Base-by-base conservation (phyloP, 2,329 filamentous ascomycete genomes). In the Microdochium trichocladiopsis region DNA sequence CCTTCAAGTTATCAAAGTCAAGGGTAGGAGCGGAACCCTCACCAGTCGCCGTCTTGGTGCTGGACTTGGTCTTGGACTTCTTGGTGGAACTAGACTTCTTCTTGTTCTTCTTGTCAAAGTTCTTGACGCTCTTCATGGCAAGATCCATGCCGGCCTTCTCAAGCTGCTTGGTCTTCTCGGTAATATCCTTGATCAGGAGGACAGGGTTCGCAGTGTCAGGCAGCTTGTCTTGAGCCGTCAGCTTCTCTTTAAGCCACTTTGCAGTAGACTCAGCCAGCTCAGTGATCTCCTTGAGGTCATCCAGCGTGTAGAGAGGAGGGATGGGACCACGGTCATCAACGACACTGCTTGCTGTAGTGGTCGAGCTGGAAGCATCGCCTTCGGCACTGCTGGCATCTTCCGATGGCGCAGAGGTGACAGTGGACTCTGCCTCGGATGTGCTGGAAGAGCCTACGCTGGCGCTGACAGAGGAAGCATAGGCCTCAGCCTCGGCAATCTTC, bases 221-320 rank as follows among this genome's bases (percentile, higher is more conserved):
- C 2, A 96, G 80, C 59, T 82, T 84, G 25, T 84, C 80, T 69
- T 97, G 93, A 60, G 80, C 78, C 2, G 77, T 73, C 48, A 88
- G 71, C 64, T 88, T 86, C 57, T 87, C 80, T 28, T 84, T 79
- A 21, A 99, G 76, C 93, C 93, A 99, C 21, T 78, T 74, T 16
- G 78, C 72, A 18, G 85, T 82, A 14, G 80, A 77, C 25, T 82
- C 78, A 62, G 85, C 81, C 18, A 83, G 72, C 11, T 80, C 76
- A 50, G 84, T 79, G 23, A 94, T 74, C 48, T 77, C 73, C 43
- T 78, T 75, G 28, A 96, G 74, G 62, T 97, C 92, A 25, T 86
- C 81, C 9, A 82, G 72, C 1, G 79, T 86, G 72, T 95, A 95
- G 36, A 87, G 72, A 18, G 86, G 81, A 43, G 86, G 80, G 23